These are phyloP conservation scores for Scheffersomyces quercinus DNA, from an alignment of 1,139 yeast species.

Conservation along the genomic window DNA sequence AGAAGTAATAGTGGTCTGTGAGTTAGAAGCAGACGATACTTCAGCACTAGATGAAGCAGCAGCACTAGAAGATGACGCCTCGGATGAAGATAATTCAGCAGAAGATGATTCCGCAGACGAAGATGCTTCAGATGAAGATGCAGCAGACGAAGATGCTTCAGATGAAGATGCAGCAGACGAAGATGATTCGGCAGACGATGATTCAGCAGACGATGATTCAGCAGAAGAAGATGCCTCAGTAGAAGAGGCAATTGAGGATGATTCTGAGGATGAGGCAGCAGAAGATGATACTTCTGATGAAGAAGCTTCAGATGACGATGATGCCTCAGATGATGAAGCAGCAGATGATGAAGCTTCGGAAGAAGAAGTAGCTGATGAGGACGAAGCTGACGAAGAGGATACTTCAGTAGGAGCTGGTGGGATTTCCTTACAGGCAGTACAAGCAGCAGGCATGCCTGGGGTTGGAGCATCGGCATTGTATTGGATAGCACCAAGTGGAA, in stretches of 20 bases:
- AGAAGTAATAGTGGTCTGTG: constrained; percentile 7
- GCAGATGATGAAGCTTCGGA: constrained; percentile 4
- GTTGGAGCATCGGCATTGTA: constrained; percentile 18
- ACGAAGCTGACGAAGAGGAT: constrained; percentile 1
- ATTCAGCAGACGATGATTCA: constrained; percentile 3
- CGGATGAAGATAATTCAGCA: background rate
- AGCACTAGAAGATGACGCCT: background rate
- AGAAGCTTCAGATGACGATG: background rate
- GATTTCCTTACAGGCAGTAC: constrained; percentile 13
- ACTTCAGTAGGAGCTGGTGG: constrained; percentile 6
- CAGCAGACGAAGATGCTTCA: background rate
- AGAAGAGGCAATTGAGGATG: constrained; percentile 3
- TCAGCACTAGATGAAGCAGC: constrained; percentile 3
- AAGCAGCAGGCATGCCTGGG: constrained; percentile 17
- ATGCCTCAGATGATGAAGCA: constrained; percentile 3
- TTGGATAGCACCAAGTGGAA: constrained; percentile 15
- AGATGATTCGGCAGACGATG: constrained; percentile 7
- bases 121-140: background rate
- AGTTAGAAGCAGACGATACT: constrained; percentile 4
- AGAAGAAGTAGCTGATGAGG: constrained; percentile 1
- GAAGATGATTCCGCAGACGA: constrained; percentile 2
- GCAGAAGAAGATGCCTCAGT: constrained; percentile 5
- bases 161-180: constrained; percentile 2
- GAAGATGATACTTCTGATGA: constrained; percentile 1
- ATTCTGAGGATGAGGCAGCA: constrained; percentile 3